Percentiles rank a stretch among this genome's conserved stretches.
phyloP scores from a whole-genome alignment of 2,329 filamentous ascomycete species.

The Colletotrichum kahawae region DNA sequence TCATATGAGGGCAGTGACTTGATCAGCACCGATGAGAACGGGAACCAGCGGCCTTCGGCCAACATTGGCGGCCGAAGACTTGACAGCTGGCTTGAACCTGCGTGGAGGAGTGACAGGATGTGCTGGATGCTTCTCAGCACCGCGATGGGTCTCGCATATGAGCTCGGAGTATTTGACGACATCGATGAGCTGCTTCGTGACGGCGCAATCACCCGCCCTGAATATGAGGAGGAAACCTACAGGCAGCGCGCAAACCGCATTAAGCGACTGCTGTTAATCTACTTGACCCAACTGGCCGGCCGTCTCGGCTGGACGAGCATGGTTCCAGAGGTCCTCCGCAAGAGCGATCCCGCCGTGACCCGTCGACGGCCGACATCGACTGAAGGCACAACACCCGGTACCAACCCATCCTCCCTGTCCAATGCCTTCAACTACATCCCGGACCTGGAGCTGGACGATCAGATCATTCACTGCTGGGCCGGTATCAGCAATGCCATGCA shows the following conservation, averaged over 20 bases:
- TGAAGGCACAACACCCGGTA: constrained; percentile 66
- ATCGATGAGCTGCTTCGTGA: constrained; percentile 73
- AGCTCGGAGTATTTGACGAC: constrained; percentile 94
- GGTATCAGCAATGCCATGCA: constrained; percentile 94
- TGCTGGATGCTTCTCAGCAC: constrained; percentile 97
- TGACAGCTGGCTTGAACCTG: constrained; percentile 95
- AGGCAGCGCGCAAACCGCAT: constrained; percentile 81
- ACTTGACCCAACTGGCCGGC: constrained; percentile 92
- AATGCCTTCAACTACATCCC: constrained; percentile 70
- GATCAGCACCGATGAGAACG: constrained; percentile 48
- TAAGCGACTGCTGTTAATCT: constrained; percentile 85
- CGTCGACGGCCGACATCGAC: constrained; percentile 53
- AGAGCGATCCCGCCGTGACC: constrained; percentile 61
- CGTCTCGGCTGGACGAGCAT: constrained; percentile 92
- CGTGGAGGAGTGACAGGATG: constrained; percentile 93
- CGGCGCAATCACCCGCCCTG: constrained; percentile 63
- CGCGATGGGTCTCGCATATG: constrained; percentile 86
- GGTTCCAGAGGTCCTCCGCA: constrained; percentile 74
- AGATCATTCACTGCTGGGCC: constrained; percentile 89
- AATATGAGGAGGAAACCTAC: constrained; percentile 78
- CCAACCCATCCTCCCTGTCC: constrained; percentile 59
- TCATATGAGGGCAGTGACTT: constrained; percentile 55
- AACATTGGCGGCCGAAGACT: constrained; percentile 84
- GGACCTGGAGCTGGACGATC: constrained; percentile 69
- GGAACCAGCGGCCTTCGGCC: constrained; percentile 46